Percentiles rank a stretch among this genome's conserved stretches.
phyloP scores from a whole-genome alignment of 108 stramenopile species.

The Cyclotella cryptica region DNA sequence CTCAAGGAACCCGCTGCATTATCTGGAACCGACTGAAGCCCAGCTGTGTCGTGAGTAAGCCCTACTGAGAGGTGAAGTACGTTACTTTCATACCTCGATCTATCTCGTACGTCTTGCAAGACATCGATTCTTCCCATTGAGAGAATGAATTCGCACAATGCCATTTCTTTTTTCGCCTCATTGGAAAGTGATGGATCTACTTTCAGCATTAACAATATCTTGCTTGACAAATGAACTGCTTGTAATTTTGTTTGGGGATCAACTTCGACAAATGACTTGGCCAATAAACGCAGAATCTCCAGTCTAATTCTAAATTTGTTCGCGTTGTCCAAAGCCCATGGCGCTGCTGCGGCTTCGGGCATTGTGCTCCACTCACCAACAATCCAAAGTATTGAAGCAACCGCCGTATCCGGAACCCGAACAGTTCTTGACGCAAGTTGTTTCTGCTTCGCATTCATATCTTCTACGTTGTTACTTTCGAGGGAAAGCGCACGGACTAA shows the following conservation, averaged over 20 bases:
- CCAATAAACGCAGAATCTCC: constrained; percentile 90
- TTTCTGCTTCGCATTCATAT: constrained; percentile 39
- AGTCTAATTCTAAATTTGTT: constrained; percentile 58
- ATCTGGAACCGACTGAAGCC: constrained; percentile 48
- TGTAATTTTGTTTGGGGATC: constrained; percentile 87
- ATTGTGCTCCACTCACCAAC: constrained; percentile 76
- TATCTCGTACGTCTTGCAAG: constrained; percentile 94
- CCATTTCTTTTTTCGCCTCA: constrained; percentile 26
- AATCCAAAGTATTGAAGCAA: constrained; percentile 77
- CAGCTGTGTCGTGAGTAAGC: constrained; percentile 62
- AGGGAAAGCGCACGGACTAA: constrained; percentile 61
- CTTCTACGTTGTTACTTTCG: constrained; percentile 51
- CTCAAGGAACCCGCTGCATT: constrained; percentile 34
- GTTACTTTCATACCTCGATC: constrained; percentile 90
- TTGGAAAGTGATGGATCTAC: constrained; percentile 22
- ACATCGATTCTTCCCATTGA: constrained; percentile 94
- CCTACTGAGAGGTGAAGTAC: constrained; percentile 73
- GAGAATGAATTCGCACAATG: constrained; percentile 90
- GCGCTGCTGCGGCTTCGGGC: constrained; percentile 16
- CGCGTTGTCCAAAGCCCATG: constrained; percentile 31
- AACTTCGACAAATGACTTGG: constrained; percentile 73
- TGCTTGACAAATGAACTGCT: constrained; percentile 92
- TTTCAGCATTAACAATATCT: constrained; percentile 63
- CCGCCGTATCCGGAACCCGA: constrained; percentile 60
- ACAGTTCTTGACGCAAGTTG: constrained; percentile 44